phyloP scores from a whole-genome alignment of 768 basidiomycete species.

The Rickenella mellea region DNA sequence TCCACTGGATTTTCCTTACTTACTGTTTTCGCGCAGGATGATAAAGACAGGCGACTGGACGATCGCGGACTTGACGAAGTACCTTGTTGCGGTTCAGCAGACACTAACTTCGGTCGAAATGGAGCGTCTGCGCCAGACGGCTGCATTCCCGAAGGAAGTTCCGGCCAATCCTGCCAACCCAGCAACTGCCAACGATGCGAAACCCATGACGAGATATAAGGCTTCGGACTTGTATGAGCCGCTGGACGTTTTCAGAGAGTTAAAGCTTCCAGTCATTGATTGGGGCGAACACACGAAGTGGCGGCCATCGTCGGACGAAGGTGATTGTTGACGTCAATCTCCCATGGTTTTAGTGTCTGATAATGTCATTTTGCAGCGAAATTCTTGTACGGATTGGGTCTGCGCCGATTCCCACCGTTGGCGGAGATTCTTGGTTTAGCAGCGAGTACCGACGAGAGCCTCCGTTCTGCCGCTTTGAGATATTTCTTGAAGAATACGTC shows the following conservation, averaged over 20 bases:
- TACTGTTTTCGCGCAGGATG: slow-evolving; percentile 41
- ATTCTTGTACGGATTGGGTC: slow-evolving; percentile 64
- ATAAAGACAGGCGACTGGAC: slow-evolving; percentile 88
- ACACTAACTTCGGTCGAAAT: slow-evolving; percentile 49
- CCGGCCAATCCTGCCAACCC: slow-evolving; percentile 2
- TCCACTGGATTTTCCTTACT: not conserved
- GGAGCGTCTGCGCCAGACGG: slow-evolving; percentile 46
- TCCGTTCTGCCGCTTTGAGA: slow-evolving; percentile 56
- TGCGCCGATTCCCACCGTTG: slow-evolving; percentile 61
- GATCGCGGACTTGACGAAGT: slow-evolving; percentile 73
- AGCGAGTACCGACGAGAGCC: slow-evolving; percentile 37
- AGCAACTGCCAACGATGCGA: slow-evolving; percentile 11
- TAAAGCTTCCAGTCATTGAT: slow-evolving; percentile 76
- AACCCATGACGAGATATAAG: slow-evolving; percentile 39
- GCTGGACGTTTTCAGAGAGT: slow-evolving; percentile 50
- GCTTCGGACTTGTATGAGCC: slow-evolving; percentile 86
- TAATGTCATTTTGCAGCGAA: slow-evolving; percentile 42
- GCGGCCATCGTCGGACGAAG: slow-evolving; percentile 79
- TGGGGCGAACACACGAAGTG: slow-evolving; percentile 80
- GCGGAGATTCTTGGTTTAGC: slow-evolving; percentile 60
- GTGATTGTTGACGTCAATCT: slow-evolving; percentile 26
- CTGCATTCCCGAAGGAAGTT: slow-evolving; percentile 67
- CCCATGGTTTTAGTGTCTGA: slow-evolving; percentile 1
- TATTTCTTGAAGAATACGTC: slow-evolving; percentile 75
- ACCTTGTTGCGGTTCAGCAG: slow-evolving; percentile 75